phyloP scores from a whole-genome alignment of 164 flowering plant genomes.

The Santalum album region DNA sequence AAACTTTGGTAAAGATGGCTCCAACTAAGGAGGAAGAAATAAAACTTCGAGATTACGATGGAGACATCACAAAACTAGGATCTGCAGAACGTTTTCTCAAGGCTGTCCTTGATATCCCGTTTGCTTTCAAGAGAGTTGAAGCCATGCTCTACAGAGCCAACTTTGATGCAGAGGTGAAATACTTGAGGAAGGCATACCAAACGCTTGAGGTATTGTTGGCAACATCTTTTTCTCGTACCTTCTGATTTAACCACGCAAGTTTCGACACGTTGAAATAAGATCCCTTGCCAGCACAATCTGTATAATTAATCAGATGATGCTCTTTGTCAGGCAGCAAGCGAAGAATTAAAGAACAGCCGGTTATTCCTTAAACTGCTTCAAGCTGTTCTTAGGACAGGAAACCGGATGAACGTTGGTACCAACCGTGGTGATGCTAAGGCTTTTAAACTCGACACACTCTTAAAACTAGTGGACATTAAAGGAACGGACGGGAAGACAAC shows the following conservation, averaged over 20 bases:
- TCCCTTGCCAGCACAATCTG: too few species aligned
- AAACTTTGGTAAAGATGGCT: slow-evolving; percentile 94
- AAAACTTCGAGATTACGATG: slow-evolving; percentile 71
- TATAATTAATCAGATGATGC: too few species aligned
- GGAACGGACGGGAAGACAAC: slow-evolving; percentile 98
- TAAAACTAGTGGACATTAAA: slow-evolving; percentile 83
- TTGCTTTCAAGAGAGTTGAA: slow-evolving; percentile 92
- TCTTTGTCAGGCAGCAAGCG: slow-evolving; percentile 75
- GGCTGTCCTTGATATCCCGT: slow-evolving; percentile 78
- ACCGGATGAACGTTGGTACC: slow-evolving; percentile 97
- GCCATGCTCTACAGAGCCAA: slow-evolving; percentile 92
- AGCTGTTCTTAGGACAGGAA: slow-evolving; percentile 95
- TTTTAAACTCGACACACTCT: slow-evolving; percentile 86
- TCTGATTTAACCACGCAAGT: too few species aligned
- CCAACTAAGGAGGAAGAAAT: slow-evolving; percentile 98
- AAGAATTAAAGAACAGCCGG: slow-evolving; percentile 77
- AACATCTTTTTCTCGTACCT: neutral
- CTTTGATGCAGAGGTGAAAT: slow-evolving; percentile 78
- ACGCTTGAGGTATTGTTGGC: slow-evolving; percentile 70
- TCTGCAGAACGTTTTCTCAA: slow-evolving; percentile 90
- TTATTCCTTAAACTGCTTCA: slow-evolving; percentile 90
- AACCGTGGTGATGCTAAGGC: slow-evolving; percentile 93
- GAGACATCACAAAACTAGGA: slow-evolving; percentile 77
- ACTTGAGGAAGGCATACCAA: slow-evolving; percentile 71
- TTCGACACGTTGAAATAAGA: too few species aligned